Percentiles rank a stretch among this genome's conserved stretches.
These are phyloP conservation scores for Colletotrichum falcatum DNA, from an alignment of 2,329 filamentous ascomycete species.

Conservation along the genomic window DNA sequence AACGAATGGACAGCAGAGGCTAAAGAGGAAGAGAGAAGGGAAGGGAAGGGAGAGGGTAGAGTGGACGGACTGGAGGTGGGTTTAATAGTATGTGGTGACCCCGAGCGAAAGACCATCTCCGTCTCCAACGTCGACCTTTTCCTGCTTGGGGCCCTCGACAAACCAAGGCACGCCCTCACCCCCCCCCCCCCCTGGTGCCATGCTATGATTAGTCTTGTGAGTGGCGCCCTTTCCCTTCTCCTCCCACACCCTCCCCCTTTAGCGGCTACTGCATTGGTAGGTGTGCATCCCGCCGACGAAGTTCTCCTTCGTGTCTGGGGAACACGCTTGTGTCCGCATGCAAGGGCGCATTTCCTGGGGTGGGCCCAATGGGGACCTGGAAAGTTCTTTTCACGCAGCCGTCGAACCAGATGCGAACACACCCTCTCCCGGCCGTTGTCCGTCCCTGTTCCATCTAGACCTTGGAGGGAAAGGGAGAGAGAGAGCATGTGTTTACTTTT, in stretches of 20 bases:
- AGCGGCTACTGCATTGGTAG: not conserved
- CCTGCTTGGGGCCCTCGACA: constrained; percentile 30
- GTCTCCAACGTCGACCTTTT: constrained; percentile 28
- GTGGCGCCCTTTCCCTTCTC: constrained; percentile 12
- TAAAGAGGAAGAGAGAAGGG: constrained; percentile 24
- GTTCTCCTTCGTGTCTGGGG: constrained; percentile 26
- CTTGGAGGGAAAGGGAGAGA: not conserved
- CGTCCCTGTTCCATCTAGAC: not conserved
- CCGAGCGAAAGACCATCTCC: constrained; percentile 25
- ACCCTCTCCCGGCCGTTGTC: not conserved
- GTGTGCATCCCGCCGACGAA: constrained; percentile 8
- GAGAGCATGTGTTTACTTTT: constrained; percentile 1
- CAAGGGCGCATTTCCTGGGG: constrained; percentile 18
- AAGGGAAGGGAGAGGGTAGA: not conserved
- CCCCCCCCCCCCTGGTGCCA: constrained; percentile 37
- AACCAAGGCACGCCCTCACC: constrained; percentile 30
- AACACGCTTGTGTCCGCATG: constrained; percentile 22
- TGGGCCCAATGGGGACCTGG: constrained; percentile 18
- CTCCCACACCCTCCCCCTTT: constrained; percentile 5
- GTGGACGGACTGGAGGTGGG: constrained; percentile 36
- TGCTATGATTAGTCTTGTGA: constrained; percentile 38
- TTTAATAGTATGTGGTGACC: constrained; percentile 34
- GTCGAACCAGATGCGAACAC: constrained; percentile 6
- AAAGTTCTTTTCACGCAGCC: constrained; percentile 9
- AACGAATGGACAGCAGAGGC: constrained; percentile 35